Conservation (phyloP, 2,329 filamentous ascomycete genomes). For the Aschersonia sp. region DNA sequence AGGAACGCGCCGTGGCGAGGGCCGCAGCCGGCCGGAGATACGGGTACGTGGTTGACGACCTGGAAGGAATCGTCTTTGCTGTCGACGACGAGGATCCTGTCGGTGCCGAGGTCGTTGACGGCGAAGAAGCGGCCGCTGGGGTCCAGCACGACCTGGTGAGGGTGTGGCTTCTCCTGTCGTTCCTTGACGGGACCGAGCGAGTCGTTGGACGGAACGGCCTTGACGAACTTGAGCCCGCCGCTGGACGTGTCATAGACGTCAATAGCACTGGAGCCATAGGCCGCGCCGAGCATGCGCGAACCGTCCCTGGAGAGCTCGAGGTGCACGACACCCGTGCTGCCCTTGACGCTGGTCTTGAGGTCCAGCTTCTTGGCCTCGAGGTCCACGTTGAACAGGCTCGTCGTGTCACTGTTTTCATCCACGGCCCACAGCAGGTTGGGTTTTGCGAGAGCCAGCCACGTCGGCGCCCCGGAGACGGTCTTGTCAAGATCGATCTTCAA, state of each 20-base stretch:
- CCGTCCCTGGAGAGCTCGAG: slow-evolving; percentile 29
- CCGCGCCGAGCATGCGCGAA: slow-evolving; percentile 29
- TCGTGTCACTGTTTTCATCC: slow-evolving; percentile 27
- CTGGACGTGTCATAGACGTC: slow-evolving; percentile 30
- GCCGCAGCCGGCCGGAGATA: slow-evolving; percentile 25
- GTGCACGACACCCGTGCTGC: slow-evolving; percentile 29
- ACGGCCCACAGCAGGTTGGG: slow-evolving; percentile 28
- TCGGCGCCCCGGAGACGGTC: slow-evolving; percentile 22
- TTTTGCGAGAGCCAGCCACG: slow-evolving; percentile 29
- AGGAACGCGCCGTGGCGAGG: slow-evolving; percentile 37
- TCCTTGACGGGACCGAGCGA: slow-evolving; percentile 16
- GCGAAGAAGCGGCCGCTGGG: slow-evolving; percentile 33
- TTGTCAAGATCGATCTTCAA: slow-evolving; percentile 22
- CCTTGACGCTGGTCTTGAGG: slow-evolving; percentile 12
- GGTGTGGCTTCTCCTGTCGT: slow-evolving; percentile 21
- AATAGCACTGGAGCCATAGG: slow-evolving; percentile 24
- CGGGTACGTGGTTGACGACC: slow-evolving; percentile 17
- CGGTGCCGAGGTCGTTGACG: slow-evolving; percentile 33
- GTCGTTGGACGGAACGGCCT: slow-evolving; percentile 20
- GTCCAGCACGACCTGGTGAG: slow-evolving; percentile 34
- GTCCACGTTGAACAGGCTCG: slow-evolving; percentile 26
- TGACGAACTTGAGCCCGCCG: slow-evolving; percentile 21
- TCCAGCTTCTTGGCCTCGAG: slow-evolving; percentile 14
- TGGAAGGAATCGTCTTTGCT: slow-evolving; percentile 23
- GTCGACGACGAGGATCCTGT: slow-evolving; percentile 32